Evolutionary conservation across 169 alveolate species (phyloP).

Genomic region (Eimeria sp.): DNA sequence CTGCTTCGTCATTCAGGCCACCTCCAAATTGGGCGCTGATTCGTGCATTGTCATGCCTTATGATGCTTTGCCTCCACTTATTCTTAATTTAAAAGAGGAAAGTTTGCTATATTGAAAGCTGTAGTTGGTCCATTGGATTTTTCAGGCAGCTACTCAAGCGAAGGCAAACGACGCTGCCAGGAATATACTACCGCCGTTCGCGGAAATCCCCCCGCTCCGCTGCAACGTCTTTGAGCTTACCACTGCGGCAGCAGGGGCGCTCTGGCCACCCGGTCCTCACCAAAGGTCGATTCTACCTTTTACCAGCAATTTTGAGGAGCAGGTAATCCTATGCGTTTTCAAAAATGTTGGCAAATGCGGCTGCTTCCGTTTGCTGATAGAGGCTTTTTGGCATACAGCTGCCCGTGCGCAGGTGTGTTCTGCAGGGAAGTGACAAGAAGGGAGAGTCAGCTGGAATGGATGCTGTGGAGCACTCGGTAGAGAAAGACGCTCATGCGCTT

Average conservation of each 20-base stretch:
- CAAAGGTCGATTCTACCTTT: neutral
- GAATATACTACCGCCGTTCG: slow-evolving; percentile 33
- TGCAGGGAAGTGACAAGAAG: neutral
- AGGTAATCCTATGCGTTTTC: neutral
- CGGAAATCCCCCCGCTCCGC: slow-evolving; percentile 30
- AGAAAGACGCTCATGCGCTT: neutral
- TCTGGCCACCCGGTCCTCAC: slow-evolving; percentile 61
- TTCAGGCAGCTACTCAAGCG: slow-evolving; percentile 31
- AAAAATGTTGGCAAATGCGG: neutral
- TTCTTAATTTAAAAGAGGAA: neutral
- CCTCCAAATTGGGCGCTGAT: neutral
- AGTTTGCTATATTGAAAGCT: neutral
- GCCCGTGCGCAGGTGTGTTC: neutral
- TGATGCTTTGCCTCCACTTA: neutral
- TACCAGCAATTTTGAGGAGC: neutral
- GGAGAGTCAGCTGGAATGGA: neutral
- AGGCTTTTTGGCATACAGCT: neutral
- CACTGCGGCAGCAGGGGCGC: neutral
- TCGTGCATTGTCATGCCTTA: neutral
- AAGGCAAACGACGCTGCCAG: neutral
- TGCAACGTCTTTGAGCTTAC: neutral
- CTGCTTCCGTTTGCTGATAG: neutral
- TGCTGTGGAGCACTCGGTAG: neutral
- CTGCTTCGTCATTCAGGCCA: neutral
- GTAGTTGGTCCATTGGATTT: neutral